phyloP scores from a whole-genome alignment of 2,329 filamentous ascomycete species.

The Fusarium cicatricum region DNA sequence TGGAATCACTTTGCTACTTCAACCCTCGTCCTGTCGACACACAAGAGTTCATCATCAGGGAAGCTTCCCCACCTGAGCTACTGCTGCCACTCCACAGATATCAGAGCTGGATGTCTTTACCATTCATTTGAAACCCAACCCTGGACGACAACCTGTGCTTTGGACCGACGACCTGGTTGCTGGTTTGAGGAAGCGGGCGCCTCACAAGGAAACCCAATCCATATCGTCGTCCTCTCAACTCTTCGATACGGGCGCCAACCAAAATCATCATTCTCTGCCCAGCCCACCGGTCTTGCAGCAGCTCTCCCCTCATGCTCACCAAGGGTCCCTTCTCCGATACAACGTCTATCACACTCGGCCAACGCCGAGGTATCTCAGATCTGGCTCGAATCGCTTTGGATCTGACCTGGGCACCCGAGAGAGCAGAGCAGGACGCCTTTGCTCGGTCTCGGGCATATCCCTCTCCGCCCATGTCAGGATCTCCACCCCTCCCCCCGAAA shows the following conservation, averaged over 20 bases:
- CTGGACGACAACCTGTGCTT: not conserved
- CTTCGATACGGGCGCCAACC: no score
- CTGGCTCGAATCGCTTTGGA: constrained; percentile 63
- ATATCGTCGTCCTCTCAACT: no score
- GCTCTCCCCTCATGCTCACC: constrained; percentile 62
- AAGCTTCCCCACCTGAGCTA: constrained; percentile 1
- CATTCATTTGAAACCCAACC: constrained; percentile 10
- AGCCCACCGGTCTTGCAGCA: constrained; percentile 34
- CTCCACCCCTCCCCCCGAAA: constrained; percentile 68
- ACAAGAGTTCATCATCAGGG: not conserved
- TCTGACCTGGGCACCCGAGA: constrained; percentile 56
- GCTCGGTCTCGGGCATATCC: constrained; percentile 69
- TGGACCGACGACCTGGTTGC: constrained; percentile 6
- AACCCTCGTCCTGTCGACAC: constrained; percentile 2
- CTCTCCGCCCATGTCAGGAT: constrained; percentile 79
- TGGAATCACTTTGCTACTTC: constrained; percentile 7
- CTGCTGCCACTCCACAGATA: constrained; percentile 4
- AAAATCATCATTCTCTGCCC: constrained; percentile 10
- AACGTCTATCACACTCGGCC: constrained; percentile 60
- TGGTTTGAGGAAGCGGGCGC: constrained; percentile 22
- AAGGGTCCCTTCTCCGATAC: constrained; percentile 54
- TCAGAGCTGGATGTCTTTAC: constrained; percentile 8
- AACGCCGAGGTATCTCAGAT: constrained; percentile 65
- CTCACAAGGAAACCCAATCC: not conserved
- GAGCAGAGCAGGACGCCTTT: constrained; percentile 59